Evolutionary conservation across 2,329 filamentous ascomycete genomes (phyloP).

Genomic region (Paraphaeosphaeria minitans): DNA sequence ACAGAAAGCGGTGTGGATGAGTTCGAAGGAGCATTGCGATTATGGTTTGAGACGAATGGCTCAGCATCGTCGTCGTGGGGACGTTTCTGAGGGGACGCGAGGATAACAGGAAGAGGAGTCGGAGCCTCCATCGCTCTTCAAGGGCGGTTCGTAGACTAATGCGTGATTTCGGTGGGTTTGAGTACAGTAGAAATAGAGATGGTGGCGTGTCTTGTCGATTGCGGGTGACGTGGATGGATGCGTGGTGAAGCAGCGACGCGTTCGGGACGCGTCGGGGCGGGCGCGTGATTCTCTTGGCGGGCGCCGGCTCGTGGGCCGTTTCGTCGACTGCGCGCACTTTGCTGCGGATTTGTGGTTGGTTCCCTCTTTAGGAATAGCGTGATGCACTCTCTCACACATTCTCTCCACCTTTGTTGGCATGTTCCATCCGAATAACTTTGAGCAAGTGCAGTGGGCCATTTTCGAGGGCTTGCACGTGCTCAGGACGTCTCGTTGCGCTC

Average conservation of each 20-base stretch:
- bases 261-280: constrained; percentile 20
- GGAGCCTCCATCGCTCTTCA: constrained; percentile 37
- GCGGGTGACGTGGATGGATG: constrained; percentile 10
- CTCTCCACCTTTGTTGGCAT: background rate
- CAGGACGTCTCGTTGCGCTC: background rate
- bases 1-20: constrained; percentile 39
- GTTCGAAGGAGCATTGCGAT: constrained; percentile 31
- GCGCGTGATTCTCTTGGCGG: constrained; percentile 27
- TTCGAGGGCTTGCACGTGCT: background rate
- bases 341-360: constrained; percentile 9
- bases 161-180: background rate
- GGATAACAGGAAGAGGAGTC: constrained; percentile 16
- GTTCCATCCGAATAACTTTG: background rate
- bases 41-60: constrained; percentile 34
- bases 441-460: background rate
- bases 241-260: constrained; percentile 26
- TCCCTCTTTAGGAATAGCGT: constrained; percentile 25
- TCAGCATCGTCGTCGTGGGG: constrained; percentile 37
- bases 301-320: background rate
- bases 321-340: constrained; percentile 1
- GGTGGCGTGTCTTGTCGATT: background rate
- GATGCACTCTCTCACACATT: background rate
- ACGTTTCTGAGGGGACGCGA: constrained; percentile 38
- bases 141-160: background rate
- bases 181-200: constrained; percentile 5